Evolutionary conservation across 2,329 filamentous ascomycete species (phyloP).

Genomic region (Trichoderma atrobrunneum): DNA sequence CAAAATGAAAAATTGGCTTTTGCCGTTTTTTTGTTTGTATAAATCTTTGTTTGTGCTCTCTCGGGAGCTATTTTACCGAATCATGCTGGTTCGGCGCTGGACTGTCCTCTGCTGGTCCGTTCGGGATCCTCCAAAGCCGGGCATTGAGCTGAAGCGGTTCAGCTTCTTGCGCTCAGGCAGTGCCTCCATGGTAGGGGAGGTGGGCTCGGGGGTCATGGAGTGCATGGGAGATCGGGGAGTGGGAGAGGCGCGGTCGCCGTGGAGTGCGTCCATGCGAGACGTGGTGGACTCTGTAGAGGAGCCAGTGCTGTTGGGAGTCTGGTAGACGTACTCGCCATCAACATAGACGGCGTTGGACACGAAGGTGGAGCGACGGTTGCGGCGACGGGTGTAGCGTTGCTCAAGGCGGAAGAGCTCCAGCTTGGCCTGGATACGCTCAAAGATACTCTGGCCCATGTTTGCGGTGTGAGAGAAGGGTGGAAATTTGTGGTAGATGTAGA

Average conservation of each 20-base stretch:
- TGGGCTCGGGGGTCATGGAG: conserved; percentile 23
- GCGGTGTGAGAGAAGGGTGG: conserved; percentile 18
- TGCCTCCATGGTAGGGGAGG: conserved; percentile 28
- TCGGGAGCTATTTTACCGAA: conserved; percentile 29
- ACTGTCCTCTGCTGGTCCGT: conserved; percentile 36
- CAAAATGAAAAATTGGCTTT: conserved; percentile 4
- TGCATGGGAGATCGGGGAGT: conserved; percentile 24
- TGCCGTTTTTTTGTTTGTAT: conserved; percentile 9
- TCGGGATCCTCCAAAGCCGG: conserved; percentile 48
- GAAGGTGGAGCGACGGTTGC: conserved; percentile 82
- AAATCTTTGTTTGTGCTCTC: not conserved
- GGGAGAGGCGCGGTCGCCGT: conserved; percentile 32
- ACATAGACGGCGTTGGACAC: conserved; percentile 87
- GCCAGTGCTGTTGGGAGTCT: conserved; percentile 58
- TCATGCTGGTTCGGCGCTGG: conserved; percentile 44
- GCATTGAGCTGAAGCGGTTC: conserved; percentile 56
- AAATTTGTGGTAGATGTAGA: not conserved
- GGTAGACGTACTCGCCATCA: conserved; percentile 91
- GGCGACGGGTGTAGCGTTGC: conserved; percentile 88
- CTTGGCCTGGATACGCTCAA: conserved; percentile 63
- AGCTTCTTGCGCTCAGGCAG: conserved; percentile 46
- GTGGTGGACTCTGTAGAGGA: conserved; percentile 49
- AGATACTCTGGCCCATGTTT: conserved; percentile 50
- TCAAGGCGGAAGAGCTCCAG: conserved; percentile 93
- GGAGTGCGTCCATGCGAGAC: conserved; percentile 36